phyloP scores from a whole-genome alignment of 2,329 filamentous ascomycete species.

The Coleophoma eucalyptorum region DNA sequence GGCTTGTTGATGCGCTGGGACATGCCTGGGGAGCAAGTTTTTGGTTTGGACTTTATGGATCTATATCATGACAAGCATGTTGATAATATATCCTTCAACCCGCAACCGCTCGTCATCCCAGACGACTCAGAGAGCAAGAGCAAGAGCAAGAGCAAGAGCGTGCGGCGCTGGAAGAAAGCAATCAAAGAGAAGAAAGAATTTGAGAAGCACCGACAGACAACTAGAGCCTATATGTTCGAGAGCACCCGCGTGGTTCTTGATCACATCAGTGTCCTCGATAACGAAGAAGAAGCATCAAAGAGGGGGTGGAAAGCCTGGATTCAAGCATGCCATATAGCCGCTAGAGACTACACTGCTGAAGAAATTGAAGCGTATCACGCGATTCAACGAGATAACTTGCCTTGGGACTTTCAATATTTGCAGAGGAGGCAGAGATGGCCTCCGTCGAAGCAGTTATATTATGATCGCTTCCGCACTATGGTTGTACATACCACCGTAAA shows the following conservation, averaged over 20 bases:
- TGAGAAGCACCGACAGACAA: background rate
- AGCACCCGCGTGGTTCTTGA: slow-evolving; percentile 12
- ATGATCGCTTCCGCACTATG: slow-evolving; percentile 12
- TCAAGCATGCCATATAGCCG: background rate
- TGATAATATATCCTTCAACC: slow-evolving; percentile 5
- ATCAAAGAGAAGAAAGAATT: slow-evolving; percentile 1
- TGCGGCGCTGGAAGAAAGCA: background rate
- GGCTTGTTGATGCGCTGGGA: slow-evolving; percentile 16
- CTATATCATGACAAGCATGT: slow-evolving; percentile 10
- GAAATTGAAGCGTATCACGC: background rate
- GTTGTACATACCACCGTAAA: background rate
- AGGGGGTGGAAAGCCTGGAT: slow-evolving; percentile 13
- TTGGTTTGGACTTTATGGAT: slow-evolving; percentile 18
- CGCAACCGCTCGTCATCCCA: background rate
- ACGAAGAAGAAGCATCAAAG: slow-evolving; percentile 6
- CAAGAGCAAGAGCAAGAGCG: too few relatives aligned
- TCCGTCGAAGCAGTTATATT: slow-evolving; percentile 15
- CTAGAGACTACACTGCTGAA: background rate
- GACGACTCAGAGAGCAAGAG: too few relatives aligned
- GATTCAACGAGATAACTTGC: slow-evolving; percentile 1
- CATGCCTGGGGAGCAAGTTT: slow-evolving; percentile 18
- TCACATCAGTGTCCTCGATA: slow-evolving; percentile 7
- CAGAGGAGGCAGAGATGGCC: slow-evolving; percentile 12
- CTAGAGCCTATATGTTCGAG: slow-evolving; percentile 5
- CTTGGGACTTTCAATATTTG: slow-evolving; percentile 2